Evolutionary conservation across 805 yeast species (phyloP).

Genomic region (Priceomyces haplophilus): DNA sequence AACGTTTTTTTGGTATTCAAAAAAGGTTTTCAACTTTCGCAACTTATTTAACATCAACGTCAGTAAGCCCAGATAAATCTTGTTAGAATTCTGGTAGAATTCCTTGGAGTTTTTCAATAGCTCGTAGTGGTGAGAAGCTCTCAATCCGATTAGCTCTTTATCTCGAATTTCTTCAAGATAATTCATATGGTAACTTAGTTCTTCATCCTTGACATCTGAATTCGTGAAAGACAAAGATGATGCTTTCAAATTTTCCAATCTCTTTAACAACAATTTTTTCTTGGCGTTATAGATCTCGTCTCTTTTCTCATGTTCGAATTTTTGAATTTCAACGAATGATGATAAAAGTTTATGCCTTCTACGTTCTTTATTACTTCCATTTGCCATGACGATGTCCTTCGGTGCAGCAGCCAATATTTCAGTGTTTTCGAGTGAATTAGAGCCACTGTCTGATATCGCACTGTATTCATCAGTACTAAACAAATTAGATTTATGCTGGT

Average conservation of each 20-base stretch:
- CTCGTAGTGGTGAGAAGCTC: constrained; percentile 31
- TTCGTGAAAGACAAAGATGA: constrained; percentile 24
- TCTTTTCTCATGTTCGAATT: constrained; percentile 14
- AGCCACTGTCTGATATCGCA: not conserved
- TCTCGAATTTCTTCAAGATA: constrained; percentile 26
- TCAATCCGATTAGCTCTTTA: constrained; percentile 30
- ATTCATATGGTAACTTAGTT: constrained; percentile 19
- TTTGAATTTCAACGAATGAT: constrained; percentile 16
- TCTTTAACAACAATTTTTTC: constrained; percentile 23
- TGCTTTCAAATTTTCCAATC: constrained; percentile 22
- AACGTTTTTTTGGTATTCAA: constrained; percentile 33
- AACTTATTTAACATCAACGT: constrained; percentile 30
- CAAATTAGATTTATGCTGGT: not conserved
- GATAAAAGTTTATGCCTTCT: constrained; percentile 21
- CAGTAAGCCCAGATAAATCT: constrained; percentile 31
- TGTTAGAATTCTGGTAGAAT: constrained; percentile 38
- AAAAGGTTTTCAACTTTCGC: constrained; percentile 36
- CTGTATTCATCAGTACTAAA: not conserved
- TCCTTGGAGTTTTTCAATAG: constrained; percentile 26
- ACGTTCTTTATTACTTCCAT: constrained; percentile 17
- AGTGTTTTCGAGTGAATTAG: not conserved
- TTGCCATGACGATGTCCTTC: constrained; percentile 12
- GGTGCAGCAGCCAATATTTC: constrained; percentile 3
- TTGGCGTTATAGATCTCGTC: constrained; percentile 18
- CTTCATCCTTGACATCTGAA: constrained; percentile 24